Evolutionary conservation across 2,329 filamentous ascomycete species (phyloP).

Genomic region (Aureobasidium sp.): DNA sequence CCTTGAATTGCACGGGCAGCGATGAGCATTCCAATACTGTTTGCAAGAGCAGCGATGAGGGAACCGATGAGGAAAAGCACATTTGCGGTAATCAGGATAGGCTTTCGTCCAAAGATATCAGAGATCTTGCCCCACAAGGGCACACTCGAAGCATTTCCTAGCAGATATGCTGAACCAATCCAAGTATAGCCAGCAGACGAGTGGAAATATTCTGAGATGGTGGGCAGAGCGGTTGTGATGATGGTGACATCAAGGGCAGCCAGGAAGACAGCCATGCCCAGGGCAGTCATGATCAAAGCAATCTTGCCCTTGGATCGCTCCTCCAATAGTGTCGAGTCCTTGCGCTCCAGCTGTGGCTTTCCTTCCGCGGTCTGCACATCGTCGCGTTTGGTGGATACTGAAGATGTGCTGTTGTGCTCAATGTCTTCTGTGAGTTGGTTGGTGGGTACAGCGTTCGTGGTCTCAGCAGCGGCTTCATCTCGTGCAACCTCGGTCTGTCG

Average conservation of each 20-base stretch:
- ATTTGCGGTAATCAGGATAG: conserved; percentile 51
- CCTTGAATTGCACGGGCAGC: conserved; percentile 55
- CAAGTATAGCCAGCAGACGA: conserved; percentile 44
- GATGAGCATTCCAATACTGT: conserved; percentile 54
- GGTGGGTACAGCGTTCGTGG: conserved; percentile 14
- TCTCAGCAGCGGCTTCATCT: conserved; percentile 16
- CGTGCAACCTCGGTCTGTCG: neutral
- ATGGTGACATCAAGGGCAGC: conserved; percentile 56
- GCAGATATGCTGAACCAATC: conserved; percentile 45
- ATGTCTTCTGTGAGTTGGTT: conserved; percentile 16
- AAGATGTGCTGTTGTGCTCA: conserved; percentile 14
- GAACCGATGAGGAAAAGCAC: conserved; percentile 55
- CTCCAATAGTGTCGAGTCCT: conserved; percentile 16
- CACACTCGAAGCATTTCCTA: conserved; percentile 41
- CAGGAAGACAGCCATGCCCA: conserved; percentile 48
- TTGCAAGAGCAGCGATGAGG: conserved; percentile 49
- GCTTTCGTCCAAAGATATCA: conserved; percentile 61
- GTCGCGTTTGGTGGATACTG: neutral
- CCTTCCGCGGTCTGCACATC: conserved; percentile 9
- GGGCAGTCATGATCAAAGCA: conserved; percentile 41
- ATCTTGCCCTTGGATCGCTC: conserved; percentile 31
- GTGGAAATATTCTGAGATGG: conserved; percentile 47
- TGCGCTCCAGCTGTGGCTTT: conserved; percentile 16
- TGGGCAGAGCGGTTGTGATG: conserved; percentile 53
- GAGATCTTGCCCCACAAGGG: conserved; percentile 56